Percentiles rank a stretch among this genome's conserved stretches.
phyloP scores from a whole-genome alignment of 768 basidiomycete genomes.

The Butyriboletus loyo region DNA sequence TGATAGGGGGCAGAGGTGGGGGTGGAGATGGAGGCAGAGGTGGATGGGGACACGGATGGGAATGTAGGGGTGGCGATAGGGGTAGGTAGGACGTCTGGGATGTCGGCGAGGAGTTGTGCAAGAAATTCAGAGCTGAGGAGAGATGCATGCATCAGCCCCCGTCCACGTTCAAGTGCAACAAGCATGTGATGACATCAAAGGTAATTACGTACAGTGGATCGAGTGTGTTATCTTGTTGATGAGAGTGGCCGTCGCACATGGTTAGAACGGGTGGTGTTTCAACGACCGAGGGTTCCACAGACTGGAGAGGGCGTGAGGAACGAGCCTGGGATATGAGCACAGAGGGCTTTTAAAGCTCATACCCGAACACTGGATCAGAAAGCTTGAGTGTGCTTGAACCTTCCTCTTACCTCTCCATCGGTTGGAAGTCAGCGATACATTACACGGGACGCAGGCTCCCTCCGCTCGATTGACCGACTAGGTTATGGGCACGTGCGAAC shows the following conservation, averaged over 20 bases:
- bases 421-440: neutral
- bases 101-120: slow-evolving; percentile 8
- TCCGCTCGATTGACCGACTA: neutral
- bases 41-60: neutral
- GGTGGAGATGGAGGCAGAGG: neutral
- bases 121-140: slow-evolving; percentile 12
- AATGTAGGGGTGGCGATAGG: neutral
- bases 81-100: neutral
- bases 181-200: neutral
- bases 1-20: neutral
- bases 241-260: neutral
- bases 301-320: neutral
- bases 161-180: neutral
- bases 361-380: neutral
- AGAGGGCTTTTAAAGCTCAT: slow-evolving; percentile 4
- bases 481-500: neutral
- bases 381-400: neutral
- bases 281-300: neutral
- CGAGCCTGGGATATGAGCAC: neutral
- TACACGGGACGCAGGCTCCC: neutral
- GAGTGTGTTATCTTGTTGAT: neutral
- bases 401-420: neutral
- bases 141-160: neutral
- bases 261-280: neutral
- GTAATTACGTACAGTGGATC: slow-evolving; percentile 12